phyloP scores from a whole-genome alignment of 768 basidiomycete species.

The Calocybe indica region DNA sequence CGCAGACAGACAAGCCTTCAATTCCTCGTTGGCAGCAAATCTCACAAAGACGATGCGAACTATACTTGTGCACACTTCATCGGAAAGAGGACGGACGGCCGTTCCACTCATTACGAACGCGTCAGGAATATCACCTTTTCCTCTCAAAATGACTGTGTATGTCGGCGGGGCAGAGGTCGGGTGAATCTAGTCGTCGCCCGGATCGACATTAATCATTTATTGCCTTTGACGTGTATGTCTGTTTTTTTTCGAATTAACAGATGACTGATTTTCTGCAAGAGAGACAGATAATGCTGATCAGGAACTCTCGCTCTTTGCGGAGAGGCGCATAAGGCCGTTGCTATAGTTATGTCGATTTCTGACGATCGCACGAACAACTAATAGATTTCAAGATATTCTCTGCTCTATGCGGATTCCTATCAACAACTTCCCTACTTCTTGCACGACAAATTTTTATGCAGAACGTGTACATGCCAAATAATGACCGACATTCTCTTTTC shows the following conservation, averaged over 20 bases:
- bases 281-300: background rate
- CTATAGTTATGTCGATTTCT: too few species aligned
- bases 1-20: conserved; percentile 44
- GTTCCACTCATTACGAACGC: conserved; percentile 81
- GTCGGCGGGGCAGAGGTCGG: conserved; percentile 62
- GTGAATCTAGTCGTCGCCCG: background rate
- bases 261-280: background rate
- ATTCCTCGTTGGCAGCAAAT: conserved; percentile 50
- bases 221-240: background rate
- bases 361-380: too few species aligned
- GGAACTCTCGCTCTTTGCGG: too few species aligned
- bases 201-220: background rate
- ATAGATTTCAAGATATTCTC: too few species aligned
- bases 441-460: too few species aligned
- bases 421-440: too few species aligned
- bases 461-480: too few species aligned
- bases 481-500: too few species aligned
- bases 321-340: too few species aligned
- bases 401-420: too few species aligned
- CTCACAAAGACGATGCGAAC: conserved; percentile 62
- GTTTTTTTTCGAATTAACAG: background rate
- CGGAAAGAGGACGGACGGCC: conserved; percentile 64
- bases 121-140: conserved; percentile 74
- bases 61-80: conserved; percentile 75
- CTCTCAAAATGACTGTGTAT: conserved; percentile 61